Conservation (phyloP, 768 basidiomycete species). For the Paxillus rubicundulus region DNA sequence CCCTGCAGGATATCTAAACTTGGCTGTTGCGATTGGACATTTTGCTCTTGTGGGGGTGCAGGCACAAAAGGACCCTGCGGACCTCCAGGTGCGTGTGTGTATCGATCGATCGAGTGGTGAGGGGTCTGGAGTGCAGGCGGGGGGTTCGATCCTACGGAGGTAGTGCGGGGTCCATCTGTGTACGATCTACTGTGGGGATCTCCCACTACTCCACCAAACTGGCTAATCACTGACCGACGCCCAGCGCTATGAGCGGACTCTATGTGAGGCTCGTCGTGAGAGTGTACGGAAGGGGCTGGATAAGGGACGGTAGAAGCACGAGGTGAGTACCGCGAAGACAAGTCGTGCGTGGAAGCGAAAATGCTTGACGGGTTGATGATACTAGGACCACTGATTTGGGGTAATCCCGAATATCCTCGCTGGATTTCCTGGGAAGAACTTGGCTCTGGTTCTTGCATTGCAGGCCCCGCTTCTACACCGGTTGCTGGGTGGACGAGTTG, state of each 20-base stretch:
- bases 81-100: neutral
- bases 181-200: neutral
- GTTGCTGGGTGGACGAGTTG: conserved; percentile 7
- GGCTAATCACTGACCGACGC: neutral
- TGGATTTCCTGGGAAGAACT: conserved; percentile 11
- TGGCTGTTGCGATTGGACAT: neutral
- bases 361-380: neutral
- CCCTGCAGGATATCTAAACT: conserved; percentile 2
- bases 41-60: neutral
- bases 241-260: neutral
- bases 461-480: neutral
- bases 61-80: neutral
- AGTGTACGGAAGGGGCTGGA: conserved; percentile 3
- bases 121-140: neutral
- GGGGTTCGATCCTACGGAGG: neutral
- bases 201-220: neutral
- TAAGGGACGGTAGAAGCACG: neutral
- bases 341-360: neutral
- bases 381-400: neutral
- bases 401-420: conserved; percentile 1
- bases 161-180: conserved; percentile 1
- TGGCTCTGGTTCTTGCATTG: conserved; percentile 14
- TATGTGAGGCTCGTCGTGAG: conserved; percentile 2
- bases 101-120: neutral
- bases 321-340: conserved; percentile 5